Conservation (phyloP, 2,329 filamentous ascomycete genomes). For the Penicillium sp. region DNA sequence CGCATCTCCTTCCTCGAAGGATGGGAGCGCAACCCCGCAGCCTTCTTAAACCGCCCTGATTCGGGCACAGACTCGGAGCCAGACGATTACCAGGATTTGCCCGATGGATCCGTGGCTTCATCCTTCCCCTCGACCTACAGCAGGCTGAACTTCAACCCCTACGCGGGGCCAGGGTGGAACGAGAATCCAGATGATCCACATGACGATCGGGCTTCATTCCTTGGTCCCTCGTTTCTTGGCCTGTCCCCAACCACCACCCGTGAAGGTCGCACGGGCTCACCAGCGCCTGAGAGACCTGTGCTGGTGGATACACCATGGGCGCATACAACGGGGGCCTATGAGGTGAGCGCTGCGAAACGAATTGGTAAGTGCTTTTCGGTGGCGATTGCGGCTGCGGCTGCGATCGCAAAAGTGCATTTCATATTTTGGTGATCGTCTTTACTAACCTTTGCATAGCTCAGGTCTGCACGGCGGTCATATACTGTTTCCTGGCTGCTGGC, state of each 20-base stretch:
- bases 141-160: constrained; percentile 47
- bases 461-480: constrained; percentile 67
- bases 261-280: constrained; percentile 17
- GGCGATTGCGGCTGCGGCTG: not conserved
- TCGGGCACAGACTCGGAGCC: constrained; percentile 14
- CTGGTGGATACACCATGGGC: constrained; percentile 8
- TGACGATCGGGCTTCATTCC: constrained; percentile 29
- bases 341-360: constrained; percentile 56
- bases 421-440: not conserved
- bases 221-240: constrained; percentile 15
- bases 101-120: constrained; percentile 32
- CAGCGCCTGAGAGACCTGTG: not conserved
- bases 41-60: constrained; percentile 27
- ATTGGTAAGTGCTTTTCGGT: constrained; percentile 48
- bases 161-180: constrained; percentile 41
- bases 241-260: constrained; percentile 24
- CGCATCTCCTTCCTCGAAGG: constrained; percentile 48
- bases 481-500: constrained; percentile 76
- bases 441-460: constrained; percentile 56
- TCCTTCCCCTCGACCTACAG: constrained; percentile 39
- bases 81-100: constrained; percentile 34
- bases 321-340: constrained; percentile 49
- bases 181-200: constrained; percentile 32
- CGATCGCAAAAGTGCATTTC: not conserved
- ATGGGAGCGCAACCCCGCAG: constrained; percentile 40